phyloP scores from a whole-genome alignment of 345 rosid genomes.

The Brassica carinata region DNA sequence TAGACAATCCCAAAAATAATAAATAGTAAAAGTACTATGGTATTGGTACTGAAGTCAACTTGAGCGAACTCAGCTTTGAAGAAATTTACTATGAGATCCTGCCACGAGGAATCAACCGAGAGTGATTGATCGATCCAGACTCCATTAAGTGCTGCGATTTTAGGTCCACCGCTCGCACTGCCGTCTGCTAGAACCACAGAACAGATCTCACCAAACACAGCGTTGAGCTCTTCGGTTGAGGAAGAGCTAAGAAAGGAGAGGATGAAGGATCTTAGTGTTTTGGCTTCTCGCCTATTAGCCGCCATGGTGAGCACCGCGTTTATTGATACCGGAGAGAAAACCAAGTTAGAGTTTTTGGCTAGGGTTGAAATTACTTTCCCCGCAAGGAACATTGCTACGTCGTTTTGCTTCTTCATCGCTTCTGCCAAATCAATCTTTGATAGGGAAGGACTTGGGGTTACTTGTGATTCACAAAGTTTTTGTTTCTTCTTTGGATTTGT shows the following conservation, averaged over 20 bases:
- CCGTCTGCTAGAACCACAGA: neutral
- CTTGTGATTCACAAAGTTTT: neutral
- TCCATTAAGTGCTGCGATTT: neutral
- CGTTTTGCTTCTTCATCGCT: neutral
- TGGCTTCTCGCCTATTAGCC: neutral
- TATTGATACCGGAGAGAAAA: neutral
- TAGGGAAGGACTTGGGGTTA: neutral
- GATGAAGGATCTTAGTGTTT: neutral
- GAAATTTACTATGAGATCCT: neutral
- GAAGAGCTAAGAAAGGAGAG: neutral
- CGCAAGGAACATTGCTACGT: neutral
- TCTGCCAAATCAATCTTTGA: neutral
- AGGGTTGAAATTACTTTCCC: neutral
- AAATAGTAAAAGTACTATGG: too few species aligned
- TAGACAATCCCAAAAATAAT: too few species aligned
- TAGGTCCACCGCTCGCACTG: neutral
- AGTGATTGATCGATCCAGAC: constrained; percentile 14
- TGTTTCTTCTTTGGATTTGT: neutral
- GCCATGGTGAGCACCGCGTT: neutral
- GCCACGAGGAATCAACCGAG: neutral
- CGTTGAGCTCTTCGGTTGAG: neutral
- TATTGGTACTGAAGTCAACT: neutral
- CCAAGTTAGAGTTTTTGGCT: neutral
- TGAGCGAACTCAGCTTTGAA: neutral
- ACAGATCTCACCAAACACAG: neutral